Conservation (phyloP, 805 yeast genomes). For the Hanseniaspora taiwanica region DNA sequence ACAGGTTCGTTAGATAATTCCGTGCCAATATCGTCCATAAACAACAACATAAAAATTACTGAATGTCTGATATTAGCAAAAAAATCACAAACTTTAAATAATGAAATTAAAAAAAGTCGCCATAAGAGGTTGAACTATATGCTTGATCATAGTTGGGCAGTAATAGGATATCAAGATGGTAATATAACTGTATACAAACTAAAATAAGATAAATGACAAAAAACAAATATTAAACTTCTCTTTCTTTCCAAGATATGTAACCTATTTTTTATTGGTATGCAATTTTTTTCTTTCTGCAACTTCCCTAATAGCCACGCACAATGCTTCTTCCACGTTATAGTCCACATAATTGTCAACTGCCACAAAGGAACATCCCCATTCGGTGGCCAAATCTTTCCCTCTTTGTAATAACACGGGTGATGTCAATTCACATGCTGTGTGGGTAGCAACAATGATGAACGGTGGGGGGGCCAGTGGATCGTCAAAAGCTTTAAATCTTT, state of each 20-base stretch:
- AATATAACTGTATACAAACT: slow-evolving; percentile 11
- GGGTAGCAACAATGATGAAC: slow-evolving; percentile 53
- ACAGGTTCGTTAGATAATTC: background rate
- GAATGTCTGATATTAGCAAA: background rate
- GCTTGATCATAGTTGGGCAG: slow-evolving; percentile 14
- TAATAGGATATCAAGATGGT: slow-evolving; percentile 23
- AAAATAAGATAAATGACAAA: too few relatives aligned
- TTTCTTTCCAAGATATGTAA: too few relatives aligned
- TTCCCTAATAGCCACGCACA: slow-evolving; percentile 48
- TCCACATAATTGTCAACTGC: slow-evolving; percentile 42
- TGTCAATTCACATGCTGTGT: slow-evolving; percentile 39
- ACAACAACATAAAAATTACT: background rate
- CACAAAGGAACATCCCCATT: slow-evolving; percentile 56
- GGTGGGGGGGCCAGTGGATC: slow-evolving; percentile 43
- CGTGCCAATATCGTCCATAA: background rate
- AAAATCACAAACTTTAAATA: background rate
- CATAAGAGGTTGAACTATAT: slow-evolving; percentile 3
- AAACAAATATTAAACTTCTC: too few relatives aligned
- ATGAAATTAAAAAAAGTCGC: background rate
- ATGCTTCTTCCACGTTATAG: slow-evolving; percentile 40
- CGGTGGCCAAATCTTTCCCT: slow-evolving; percentile 42
- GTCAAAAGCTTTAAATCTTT: slow-evolving; percentile 1
- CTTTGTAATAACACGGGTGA: slow-evolving; percentile 46
- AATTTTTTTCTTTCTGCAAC: slow-evolving; percentile 33
- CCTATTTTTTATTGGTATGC: background rate